Percentiles rank a stretch among this genome's conserved stretches.
Conservation (phyloP, 1,139 yeast genomes). For the Citeromyces hawaiiensis region DNA sequence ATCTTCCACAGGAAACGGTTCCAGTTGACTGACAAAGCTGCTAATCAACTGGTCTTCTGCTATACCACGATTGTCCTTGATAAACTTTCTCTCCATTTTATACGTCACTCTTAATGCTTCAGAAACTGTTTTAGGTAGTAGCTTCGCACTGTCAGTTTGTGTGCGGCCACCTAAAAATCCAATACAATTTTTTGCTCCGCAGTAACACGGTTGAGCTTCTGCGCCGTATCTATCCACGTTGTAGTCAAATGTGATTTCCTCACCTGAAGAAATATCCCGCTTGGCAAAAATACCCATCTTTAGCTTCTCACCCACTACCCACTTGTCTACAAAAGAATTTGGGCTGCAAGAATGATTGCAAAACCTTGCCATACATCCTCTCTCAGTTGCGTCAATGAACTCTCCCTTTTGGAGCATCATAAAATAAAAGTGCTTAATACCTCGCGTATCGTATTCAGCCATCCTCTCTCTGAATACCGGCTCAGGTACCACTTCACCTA, state of each 20-base stretch:
- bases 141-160: slow-evolving; percentile 79
- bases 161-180: slow-evolving; percentile 95
- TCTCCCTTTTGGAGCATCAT: slow-evolving; percentile 95
- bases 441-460: slow-evolving; percentile 55
- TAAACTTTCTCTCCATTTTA: slow-evolving; percentile 30
- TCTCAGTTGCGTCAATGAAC: slow-evolving; percentile 85
- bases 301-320: slow-evolving; percentile 88
- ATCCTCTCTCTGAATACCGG: slow-evolving; percentile 56
- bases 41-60: slow-evolving; percentile 26
- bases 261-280: slow-evolving; percentile 59
- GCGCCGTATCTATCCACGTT: slow-evolving; percentile 96
- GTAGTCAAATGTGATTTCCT: slow-evolving; percentile 90
- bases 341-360: slow-evolving; percentile 94
- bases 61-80: slow-evolving; percentile 42
- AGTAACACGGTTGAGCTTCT: slow-evolving; percentile 84
- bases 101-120: slow-evolving; percentile 78
- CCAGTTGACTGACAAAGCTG: slow-evolving; percentile 42
- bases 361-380: slow-evolving; percentile 81
- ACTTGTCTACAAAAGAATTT: slow-evolving; percentile 88
- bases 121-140: slow-evolving; percentile 71
- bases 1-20: slow-evolving; percentile 37
- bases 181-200: slow-evolving; percentile 86
- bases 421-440: slow-evolving; percentile 83
- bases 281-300: slow-evolving; percentile 94
- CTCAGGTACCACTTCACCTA: slow-evolving; percentile 88